phyloP scores from a whole-genome alignment of 202 grass and related monocot species.

The Saccharum hybrid region DNA sequence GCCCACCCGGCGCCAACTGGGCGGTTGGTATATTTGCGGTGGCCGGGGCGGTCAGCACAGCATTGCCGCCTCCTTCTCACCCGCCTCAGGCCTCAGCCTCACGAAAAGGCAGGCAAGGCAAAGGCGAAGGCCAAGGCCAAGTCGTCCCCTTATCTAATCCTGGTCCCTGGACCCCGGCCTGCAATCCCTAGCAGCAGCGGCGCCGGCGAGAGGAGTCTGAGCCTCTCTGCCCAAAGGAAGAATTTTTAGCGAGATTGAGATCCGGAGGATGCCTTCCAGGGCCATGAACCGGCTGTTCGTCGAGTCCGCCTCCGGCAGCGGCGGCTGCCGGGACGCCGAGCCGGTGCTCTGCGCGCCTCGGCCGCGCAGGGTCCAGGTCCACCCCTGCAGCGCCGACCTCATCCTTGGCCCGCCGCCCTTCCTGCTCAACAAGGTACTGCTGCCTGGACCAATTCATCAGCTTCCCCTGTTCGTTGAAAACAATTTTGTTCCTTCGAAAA shows the following conservation, averaged over 20 bases:
- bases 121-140: too few relatives aligned
- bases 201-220: background rate
- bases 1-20: slow-evolving; percentile 31
- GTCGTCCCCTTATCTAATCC: background rate
- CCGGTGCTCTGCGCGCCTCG: slow-evolving; percentile 56
- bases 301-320: slow-evolving; percentile 41
- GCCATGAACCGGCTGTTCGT: slow-evolving; percentile 43
- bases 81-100: background rate
- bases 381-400: slow-evolving; percentile 60
- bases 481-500: background rate
- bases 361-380: slow-evolving; percentile 44
- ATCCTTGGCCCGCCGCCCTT: slow-evolving; percentile 55
- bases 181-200: too few relatives aligned
- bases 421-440: slow-evolving; percentile 37
- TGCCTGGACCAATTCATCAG: too few relatives aligned
- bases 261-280: slow-evolving; percentile 33
- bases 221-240: background rate
- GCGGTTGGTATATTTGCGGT: slow-evolving; percentile 56
- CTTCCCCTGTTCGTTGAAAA: background rate
- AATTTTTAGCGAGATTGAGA: background rate
- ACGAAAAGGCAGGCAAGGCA: background rate
- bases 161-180: too few relatives aligned
- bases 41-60: slow-evolving; percentile 41
- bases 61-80: slow-evolving; percentile 30
- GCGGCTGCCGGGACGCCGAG: slow-evolving; percentile 30